Evolutionary conservation across 768 basidiomycete species (phyloP), one percentile per base, ranked within the genome.

Genomic region (Rhodosporidiobolus odoratus): DNA sequence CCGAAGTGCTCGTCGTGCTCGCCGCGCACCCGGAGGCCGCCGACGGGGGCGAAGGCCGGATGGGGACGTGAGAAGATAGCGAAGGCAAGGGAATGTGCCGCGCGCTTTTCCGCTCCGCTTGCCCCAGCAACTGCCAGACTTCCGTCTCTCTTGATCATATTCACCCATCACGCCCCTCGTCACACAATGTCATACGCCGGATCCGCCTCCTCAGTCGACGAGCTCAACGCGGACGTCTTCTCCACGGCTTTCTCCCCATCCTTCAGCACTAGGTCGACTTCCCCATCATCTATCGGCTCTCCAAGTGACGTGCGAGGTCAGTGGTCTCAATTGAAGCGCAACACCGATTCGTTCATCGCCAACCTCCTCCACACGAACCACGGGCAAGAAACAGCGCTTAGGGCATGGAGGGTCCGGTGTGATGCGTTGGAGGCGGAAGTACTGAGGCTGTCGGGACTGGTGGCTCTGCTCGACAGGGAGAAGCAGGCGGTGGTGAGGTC

Each of bases 361-460:
- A 3, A 15, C 2, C 30, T 69, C 21, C 27, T 70, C 10, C 45
- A 47, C 41, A 17, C 54, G 17, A 45, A 60, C 21, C 25, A 30
- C 21, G 50, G 65, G 40, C 30, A 52, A 10, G 63, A 65, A 5
- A 23, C 23, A 13, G 54, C 52, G 15, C 52, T 70, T 17, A 5
- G 16, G 15, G 62, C 69, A 8, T 70, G 63, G 63, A 34, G 30
- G 8, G 38, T 54, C 0, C 1, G 69, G 34, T 70, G 63, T 40
- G 16, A 60, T 10, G 65, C 58, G 34, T 59, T 70, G 34, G 69
- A 70, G 58, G 30, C 3, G 4, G 69, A 70, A 37, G 69, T 70
- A 1, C 38, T 25, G 10, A 16, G 69, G 19, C 23, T 66, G 4
- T 56, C 59, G 7, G 12, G 10, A 0, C 34, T 53, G 13, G 53